Evolutionary conservation across 257 asterid species (phyloP), one percentile per base, ranked within the genome.

Genomic region (Orobanche coerulescens): DNA sequence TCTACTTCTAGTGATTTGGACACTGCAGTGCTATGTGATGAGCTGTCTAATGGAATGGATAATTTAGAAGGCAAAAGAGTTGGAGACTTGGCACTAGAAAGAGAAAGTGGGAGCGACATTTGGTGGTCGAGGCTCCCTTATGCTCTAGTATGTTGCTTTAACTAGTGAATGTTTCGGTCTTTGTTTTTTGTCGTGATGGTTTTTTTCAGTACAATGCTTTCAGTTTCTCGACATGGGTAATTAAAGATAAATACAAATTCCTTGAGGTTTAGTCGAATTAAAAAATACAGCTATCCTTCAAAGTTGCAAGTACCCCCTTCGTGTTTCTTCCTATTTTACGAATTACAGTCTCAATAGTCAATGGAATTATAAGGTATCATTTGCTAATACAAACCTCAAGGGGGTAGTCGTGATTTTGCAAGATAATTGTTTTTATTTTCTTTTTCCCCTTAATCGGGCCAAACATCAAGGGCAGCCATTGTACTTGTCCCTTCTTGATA

Each of bases 41-140:
- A 69, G 42, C 65, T 69, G 44, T 66, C 80, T 37, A 70, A 63
- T 40, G 62, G 75, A 39, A 75, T 69, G 24, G 68, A 63, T 31
- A 47, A 57, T 49, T 61, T 48, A 52, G 79, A 46, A 19, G 76
- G 71, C 68, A 51, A 66, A 51, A 71, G 70, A 65, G 40, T 51
- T 69, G 77, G 61, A 30, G 68, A 43, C 10, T 68, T 67, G 13
- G 70, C 55, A 34, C 70, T 13, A 34, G 62, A 47, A 23, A 49
- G 69, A 46, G 64, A 39, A 66, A 72, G 61, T 60, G 81, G 65
- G 69, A 58, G 76, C 23, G 80, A 78, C 47, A 64, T 61, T 14
- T 92, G 96, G 98, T 92, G 98, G 98, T 66, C 25, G 71, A 75
- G 74, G 57, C 97, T 88, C 72, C 95, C 89, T 12, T 88, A 77